phyloP scores from a whole-genome alignment of 495 filamentous ascomycete genomes.

The Cetradonia linearis region DNA sequence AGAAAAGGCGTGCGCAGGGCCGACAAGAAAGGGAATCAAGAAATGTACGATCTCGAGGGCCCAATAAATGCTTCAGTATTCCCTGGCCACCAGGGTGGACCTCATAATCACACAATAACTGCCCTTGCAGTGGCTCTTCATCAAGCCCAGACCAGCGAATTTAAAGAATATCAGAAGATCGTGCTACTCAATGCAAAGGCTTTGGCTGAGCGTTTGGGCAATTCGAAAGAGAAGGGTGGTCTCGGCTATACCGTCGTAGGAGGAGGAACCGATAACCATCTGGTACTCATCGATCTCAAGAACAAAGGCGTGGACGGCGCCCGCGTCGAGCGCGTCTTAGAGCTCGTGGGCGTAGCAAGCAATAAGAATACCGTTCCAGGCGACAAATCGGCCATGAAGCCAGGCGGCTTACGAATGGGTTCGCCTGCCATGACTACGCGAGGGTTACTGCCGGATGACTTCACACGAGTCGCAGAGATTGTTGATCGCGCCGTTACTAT shows the following conservation, averaged over 20 bases:
- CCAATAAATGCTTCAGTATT: slow-evolving; percentile 96
- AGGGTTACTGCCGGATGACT: slow-evolving; percentile 80
- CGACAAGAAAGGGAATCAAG: slow-evolving; percentile 77
- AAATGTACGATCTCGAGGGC: slow-evolving; percentile 82
- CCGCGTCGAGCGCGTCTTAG: slow-evolving; percentile 86
- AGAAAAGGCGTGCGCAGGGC: slow-evolving; percentile 78
- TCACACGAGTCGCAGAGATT: slow-evolving; percentile 79
- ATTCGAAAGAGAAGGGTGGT: slow-evolving; percentile 59
- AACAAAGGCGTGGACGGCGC: slow-evolving; percentile 82
- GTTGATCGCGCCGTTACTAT: slow-evolving; percentile 87
- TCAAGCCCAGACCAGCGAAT: slow-evolving; percentile 83
- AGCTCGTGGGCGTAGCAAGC: slow-evolving; percentile 86
- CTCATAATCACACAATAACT: slow-evolving; percentile 98
- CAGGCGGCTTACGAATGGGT: slow-evolving; percentile 83
- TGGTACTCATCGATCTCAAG: slow-evolving; percentile 92
- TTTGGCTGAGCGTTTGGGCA: slow-evolving; percentile 63
- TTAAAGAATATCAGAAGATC: slow-evolving; percentile 77
- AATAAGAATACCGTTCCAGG: slow-evolving; percentile 99
- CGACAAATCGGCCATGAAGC: slow-evolving; percentile 84
- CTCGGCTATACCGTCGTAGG: slow-evolving; percentile 86
- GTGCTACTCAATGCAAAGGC: slow-evolving; percentile 82
- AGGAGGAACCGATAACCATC: slow-evolving; percentile 93
- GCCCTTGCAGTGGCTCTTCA: slow-evolving; percentile 87
- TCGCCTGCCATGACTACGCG: slow-evolving; percentile 96
- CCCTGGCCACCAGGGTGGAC: slow-evolving; percentile 96